These are phyloP conservation scores for Eutypa lata DNA, from an alignment of 2,329 filamentous ascomycete genomes.

Conservation along the genomic window DNA sequence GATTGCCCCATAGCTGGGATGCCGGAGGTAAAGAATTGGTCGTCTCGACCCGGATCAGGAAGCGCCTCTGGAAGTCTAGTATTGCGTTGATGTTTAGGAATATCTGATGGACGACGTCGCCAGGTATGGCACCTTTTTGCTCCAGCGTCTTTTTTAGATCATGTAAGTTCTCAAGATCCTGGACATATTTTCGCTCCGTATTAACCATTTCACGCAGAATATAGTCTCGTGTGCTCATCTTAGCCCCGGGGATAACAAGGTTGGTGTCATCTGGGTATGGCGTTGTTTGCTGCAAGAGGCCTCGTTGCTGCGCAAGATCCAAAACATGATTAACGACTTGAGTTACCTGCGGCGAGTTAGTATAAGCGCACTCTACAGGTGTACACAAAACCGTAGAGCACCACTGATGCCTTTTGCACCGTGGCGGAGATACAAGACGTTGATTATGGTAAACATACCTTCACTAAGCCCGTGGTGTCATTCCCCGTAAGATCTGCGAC, in stretches of 20 bases:
- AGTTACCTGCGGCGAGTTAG: slow-evolving; percentile 57
- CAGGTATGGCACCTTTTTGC: slow-evolving; percentile 80
- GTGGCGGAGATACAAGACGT: not conserved
- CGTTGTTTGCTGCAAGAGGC: slow-evolving; percentile 63
- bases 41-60: slow-evolving; percentile 92
- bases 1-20: slow-evolving; percentile 89
- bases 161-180: slow-evolving; percentile 92
- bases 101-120: slow-evolving; percentile 88
- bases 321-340: slow-evolving; percentile 91
- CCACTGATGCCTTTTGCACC: slow-evolving; percentile 2
- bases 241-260: slow-evolving; percentile 54
- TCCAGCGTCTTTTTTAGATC: slow-evolving; percentile 88
- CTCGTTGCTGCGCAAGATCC: slow-evolving; percentile 76
- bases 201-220: slow-evolving; percentile 89
- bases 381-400: not conserved
- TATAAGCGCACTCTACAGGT: slow-evolving; percentile 8
- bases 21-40: slow-evolving; percentile 78
- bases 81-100: slow-evolving; percentile 96
- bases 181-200: slow-evolving; percentile 95
- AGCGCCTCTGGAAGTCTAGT: slow-evolving; percentile 90
- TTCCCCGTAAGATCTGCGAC: slow-evolving; percentile 88
- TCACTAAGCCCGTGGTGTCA: slow-evolving; percentile 96
- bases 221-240: slow-evolving; percentile 76
- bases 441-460: slow-evolving; percentile 51
- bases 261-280: slow-evolving; percentile 55